Percentiles rank a stretch among this genome's conserved stretches.
phyloP scores from a whole-genome alignment of 768 basidiomycete genomes.

The Phlegmacium glaucopus region DNA sequence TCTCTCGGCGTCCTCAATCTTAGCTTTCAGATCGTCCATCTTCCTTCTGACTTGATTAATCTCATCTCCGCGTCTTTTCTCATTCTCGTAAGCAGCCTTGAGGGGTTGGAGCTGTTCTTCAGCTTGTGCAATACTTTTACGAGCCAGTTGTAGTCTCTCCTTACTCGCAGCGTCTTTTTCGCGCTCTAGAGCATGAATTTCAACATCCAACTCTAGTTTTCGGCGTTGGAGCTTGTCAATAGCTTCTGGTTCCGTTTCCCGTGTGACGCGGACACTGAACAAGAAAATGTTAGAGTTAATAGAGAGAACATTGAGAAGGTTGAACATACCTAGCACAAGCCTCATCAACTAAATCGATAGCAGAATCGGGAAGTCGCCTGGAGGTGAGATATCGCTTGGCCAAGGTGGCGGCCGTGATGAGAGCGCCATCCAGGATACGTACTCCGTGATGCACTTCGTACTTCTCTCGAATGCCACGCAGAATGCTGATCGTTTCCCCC shows the following conservation, averaged over 20 bases:
- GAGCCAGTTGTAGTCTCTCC: slow-evolving; percentile 71
- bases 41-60: slow-evolving; percentile 70
- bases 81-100: slow-evolving; percentile 81
- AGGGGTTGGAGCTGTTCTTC: slow-evolving; percentile 84
- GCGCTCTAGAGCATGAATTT: slow-evolving; percentile 90
- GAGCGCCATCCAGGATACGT: slow-evolving; percentile 79
- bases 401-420: slow-evolving; percentile 86
- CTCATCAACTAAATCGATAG: slow-evolving; percentile 91
- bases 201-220: slow-evolving; percentile 90
- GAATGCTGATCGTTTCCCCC: slow-evolving; percentile 85
- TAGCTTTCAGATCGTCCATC: slow-evolving; percentile 89
- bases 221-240: slow-evolving; percentile 88
- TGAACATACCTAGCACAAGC: slow-evolving; percentile 74
- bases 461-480: slow-evolving; percentile 92
- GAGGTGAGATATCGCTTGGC: slow-evolving; percentile 92
- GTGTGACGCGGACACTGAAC: slow-evolving; percentile 79
- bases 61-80: slow-evolving; percentile 80
- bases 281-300: not conserved
- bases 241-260: slow-evolving; percentile 91
- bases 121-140: slow-evolving; percentile 76
- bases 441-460: slow-evolving; percentile 94
- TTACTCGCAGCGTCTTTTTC: slow-evolving; percentile 90
- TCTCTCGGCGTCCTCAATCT: slow-evolving; percentile 91
- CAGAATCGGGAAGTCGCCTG: slow-evolving; percentile 75
- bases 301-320: not conserved